These are phyloP conservation scores for Geranium rotundifolium DNA, from an alignment of 345 rosid species.

Conservation along the genomic window DNA sequence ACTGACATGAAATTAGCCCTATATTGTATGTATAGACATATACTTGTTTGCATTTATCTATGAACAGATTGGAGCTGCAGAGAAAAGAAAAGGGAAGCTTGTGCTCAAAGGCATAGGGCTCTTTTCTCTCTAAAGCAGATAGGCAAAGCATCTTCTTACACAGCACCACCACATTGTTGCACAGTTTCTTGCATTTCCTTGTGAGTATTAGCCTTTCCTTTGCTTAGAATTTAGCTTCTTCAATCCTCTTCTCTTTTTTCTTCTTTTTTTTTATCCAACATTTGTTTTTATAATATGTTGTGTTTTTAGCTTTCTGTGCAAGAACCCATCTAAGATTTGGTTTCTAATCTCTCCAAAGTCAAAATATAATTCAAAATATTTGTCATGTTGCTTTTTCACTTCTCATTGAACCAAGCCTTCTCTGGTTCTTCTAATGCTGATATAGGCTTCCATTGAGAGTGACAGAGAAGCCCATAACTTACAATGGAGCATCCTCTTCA, in stretches of 20 bases:
- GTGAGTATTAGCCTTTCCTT: constrained; percentile 38
- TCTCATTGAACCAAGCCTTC: neutral
- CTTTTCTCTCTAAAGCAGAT: constrained; percentile 16
- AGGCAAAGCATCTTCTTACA: constrained; percentile 37
- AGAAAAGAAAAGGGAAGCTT: constrained; percentile 22
- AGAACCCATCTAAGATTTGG: constrained; percentile 17
- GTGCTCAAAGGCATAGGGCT: constrained; percentile 20
- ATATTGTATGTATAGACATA: neutral
- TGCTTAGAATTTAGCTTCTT: constrained; percentile 23
- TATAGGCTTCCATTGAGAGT: too few species aligned
- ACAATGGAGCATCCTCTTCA: neutral
- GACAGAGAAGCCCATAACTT: neutral
- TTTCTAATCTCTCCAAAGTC: neutral
- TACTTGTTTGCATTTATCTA: neutral
- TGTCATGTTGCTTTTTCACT: constrained; percentile 6
- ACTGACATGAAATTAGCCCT: too few species aligned
- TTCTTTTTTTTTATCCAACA: too few species aligned
- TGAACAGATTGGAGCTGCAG: neutral
- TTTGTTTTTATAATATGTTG: neutral
- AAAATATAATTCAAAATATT: constrained; percentile 6
- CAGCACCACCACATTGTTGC: constrained; percentile 5
- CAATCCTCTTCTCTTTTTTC: neutral
- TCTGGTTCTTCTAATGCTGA: neutral
- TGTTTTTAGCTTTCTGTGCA: constrained; percentile 14
- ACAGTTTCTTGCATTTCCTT: constrained; percentile 30